A percentile compares a stretch with the other conserved stretches of the same genome.
Conservation (phyloP, 2,329 filamentous ascomycete genomes). For the Didymella keratinophila region DNA sequence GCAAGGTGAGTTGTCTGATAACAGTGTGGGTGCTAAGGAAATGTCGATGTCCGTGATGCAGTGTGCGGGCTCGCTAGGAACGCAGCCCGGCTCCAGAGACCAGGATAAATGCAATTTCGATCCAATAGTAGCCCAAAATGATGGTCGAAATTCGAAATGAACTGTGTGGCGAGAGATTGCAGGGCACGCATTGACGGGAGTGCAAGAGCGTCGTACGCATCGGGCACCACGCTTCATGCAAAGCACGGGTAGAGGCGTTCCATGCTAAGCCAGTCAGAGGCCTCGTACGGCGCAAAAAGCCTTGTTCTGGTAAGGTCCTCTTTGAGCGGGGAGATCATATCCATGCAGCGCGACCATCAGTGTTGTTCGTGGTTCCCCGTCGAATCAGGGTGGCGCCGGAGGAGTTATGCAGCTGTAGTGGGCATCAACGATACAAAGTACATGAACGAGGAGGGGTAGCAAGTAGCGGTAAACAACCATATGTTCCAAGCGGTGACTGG, state of each 20-base stretch:
- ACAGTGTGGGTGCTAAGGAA: conserved; percentile 33
- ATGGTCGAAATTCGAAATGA: conserved; percentile 45
- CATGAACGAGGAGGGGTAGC: conserved; percentile 13
- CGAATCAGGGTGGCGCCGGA: conserved; percentile 42
- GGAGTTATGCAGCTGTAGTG: conserved; percentile 43
- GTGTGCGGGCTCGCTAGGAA: conserved; percentile 44
- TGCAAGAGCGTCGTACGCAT: conserved; percentile 35
- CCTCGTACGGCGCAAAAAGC: conserved; percentile 32
- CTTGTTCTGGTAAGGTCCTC: conserved; percentile 38
- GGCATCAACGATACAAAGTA: conserved; percentile 23
- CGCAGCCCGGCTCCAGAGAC: conserved; percentile 27
- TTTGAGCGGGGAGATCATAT: conserved; percentile 39
- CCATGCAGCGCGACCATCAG: conserved; percentile 40
- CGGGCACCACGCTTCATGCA: conserved; percentile 42
- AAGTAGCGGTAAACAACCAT: conserved; percentile 50
- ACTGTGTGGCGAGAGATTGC: conserved; percentile 48
- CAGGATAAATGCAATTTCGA: conserved; percentile 29
- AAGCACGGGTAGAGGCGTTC: conserved; percentile 44
- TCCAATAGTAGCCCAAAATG: conserved; percentile 40
- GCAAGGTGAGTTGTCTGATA: conserved; percentile 52
- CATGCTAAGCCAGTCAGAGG: conserved; percentile 41
- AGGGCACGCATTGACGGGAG: conserved; percentile 42
- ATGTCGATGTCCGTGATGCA: conserved; percentile 36
- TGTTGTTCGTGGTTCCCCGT: conserved; percentile 40
- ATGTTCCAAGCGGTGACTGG: conserved; percentile 34